These are phyloP conservation scores for Cyathus striatus DNA, from an alignment of 768 basidiomycete species.

Conservation along the genomic window DNA sequence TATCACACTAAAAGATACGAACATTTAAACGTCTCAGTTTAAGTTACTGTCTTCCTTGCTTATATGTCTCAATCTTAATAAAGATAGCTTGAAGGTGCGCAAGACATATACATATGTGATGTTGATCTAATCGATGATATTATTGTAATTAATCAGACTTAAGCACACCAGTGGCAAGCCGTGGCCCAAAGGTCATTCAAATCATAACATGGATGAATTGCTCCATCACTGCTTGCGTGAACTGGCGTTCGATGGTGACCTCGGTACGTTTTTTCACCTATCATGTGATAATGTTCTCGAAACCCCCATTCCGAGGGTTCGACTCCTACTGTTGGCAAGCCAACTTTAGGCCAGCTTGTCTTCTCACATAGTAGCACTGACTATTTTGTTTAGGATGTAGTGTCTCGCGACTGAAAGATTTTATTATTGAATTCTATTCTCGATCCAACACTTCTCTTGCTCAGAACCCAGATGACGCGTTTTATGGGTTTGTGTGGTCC, in stretches of 20 bases:
- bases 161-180: no score
- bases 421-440: conserved; percentile 62
- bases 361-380: conserved; percentile 3
- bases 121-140: no score
- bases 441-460: conserved; percentile 28
- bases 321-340: conserved; percentile 31
- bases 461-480: conserved; percentile 70
- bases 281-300: conserved; percentile 21
- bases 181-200: no score
- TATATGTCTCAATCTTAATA: no score
- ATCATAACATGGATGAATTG: conserved; percentile 93
- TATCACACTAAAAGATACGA: no score
- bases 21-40: no score
- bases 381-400: conserved; percentile 54
- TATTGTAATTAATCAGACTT: no score
- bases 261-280: conserved; percentile 54
- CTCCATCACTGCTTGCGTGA: conserved; percentile 81
- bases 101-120: no score
- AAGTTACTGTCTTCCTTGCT: no score
- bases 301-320: conserved; percentile 27
- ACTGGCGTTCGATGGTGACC: conserved; percentile 85
- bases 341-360: conserved; percentile 11
- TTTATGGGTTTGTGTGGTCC: conserved; percentile 80
- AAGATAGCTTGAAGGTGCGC: no score
- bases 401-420: conserved; percentile 64